Evolutionary conservation across 306 rosid species (phyloP).

Genomic region (Cucurbita pepo): DNA sequence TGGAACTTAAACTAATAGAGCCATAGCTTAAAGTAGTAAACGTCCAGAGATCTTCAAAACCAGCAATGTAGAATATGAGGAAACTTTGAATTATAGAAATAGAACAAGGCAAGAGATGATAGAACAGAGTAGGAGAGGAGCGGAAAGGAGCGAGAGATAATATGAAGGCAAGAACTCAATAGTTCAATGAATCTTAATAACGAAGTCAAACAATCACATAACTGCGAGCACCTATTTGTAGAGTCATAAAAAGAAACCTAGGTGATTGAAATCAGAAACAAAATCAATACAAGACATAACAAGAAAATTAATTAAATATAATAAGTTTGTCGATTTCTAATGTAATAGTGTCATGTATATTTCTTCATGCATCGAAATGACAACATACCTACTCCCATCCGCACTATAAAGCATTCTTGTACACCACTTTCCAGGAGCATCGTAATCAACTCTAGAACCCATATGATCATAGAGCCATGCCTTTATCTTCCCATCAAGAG

Average conservation of each 20-base stretch:
- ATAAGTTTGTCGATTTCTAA: not conserved
- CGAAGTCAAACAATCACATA: not conserved
- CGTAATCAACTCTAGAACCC: constrained; percentile 81
- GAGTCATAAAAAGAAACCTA: not conserved
- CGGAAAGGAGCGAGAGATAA: not conserved
- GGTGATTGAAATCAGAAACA: not conserved
- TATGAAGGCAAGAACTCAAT: not conserved
- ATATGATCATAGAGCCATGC: constrained; percentile 71
- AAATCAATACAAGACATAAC: not conserved
- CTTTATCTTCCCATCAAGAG: constrained; percentile 78
- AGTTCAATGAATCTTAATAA: not conserved
- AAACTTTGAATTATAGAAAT: not conserved
- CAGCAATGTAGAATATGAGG: not conserved
- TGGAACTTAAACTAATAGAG: not conserved
- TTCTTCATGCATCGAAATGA: not conserved
- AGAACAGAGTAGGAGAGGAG: not conserved
- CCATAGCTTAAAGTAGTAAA: not conserved
- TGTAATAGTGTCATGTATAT: not conserved
- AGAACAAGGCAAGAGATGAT: not conserved
- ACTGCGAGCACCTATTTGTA: not conserved
- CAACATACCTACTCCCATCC: constrained; percentile 59
- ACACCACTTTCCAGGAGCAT: constrained; percentile 85
- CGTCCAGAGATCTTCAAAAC: not conserved
- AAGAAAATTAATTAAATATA: not conserved
- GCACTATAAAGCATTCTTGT: constrained; percentile 74